Evolutionary conservation across 208 protist species (phyloP).

Genomic region (Eutreptiella sp.): DNA sequence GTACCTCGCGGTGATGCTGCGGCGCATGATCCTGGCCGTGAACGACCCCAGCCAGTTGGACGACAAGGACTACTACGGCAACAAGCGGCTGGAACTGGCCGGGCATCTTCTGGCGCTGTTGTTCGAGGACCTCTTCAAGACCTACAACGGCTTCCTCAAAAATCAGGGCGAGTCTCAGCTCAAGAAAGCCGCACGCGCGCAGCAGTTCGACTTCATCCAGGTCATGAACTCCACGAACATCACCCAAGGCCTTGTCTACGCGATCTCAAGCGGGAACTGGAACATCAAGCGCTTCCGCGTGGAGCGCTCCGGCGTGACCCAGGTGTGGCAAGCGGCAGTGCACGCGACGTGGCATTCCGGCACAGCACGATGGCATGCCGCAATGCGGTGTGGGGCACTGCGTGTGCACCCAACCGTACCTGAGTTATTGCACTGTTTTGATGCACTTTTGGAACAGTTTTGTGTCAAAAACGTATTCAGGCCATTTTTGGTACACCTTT

Average conservation of each 20-base stretch:
- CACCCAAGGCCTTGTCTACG: constrained; percentile 89
- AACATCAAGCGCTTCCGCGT: constrained; percentile 94
- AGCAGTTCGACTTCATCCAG: constrained; percentile 80
- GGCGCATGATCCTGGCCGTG: constrained; percentile 88
- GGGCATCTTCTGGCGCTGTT: constrained; percentile 95
- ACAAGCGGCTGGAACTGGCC: constrained; percentile 96
- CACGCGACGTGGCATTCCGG: too few species aligned
- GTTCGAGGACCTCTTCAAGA: constrained; percentile 98
- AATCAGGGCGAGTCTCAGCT: constrained; percentile 76
- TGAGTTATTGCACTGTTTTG: too few species aligned
- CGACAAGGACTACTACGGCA: constrained; percentile 99
- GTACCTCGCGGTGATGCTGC: constrained; percentile 95
- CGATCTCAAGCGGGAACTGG: constrained; percentile 94
- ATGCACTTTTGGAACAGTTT: too few species aligned
- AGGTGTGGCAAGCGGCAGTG: too few species aligned
- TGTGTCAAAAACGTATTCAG: too few species aligned
- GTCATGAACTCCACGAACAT: constrained; percentile 88
- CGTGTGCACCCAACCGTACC: too few species aligned
- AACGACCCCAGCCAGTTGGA: constrained; percentile 80
- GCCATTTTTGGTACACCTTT: too few species aligned
- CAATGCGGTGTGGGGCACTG: too few species aligned
- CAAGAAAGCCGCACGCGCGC: constrained; percentile 72
- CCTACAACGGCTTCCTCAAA: constrained; percentile 92
- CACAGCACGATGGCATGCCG: too few species aligned
- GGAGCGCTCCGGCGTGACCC: constrained; percentile 84